Evolutionary conservation across 495 filamentous ascomycete species (phyloP), one percentile per base, ranked within the genome.

Genomic region (Trichoderma virens): DNA sequence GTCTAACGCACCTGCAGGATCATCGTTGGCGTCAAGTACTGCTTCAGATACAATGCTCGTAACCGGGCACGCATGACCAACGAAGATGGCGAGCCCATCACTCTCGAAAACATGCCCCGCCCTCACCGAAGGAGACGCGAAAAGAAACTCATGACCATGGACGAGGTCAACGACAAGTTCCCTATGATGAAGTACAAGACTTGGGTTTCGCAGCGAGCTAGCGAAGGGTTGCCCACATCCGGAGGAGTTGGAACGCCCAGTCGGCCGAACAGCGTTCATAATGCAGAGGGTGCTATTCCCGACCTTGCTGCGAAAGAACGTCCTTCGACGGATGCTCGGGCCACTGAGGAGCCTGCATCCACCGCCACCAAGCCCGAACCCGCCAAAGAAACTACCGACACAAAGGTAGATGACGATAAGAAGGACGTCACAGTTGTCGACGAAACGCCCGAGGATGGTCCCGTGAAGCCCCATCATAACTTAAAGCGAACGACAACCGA

Each of bases 1-100:
- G 59, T 61, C 75, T 80, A 74, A 79, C 67, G 7, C 59, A n/a
- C 3, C 4, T 20, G 14, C 70, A 98, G 94, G 94, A 98, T 98
- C 73, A 98, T 98, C 70, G 94, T 98, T 68, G 94, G 94, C 43
- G 94, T 98, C 61, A 98, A 98, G 76, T 98, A 98, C 76, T 98
- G 94, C 76, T 98, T 98, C 74, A 84, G 94, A 62, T 98, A 98
- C 74, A 98, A 98, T 74, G 92, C 95, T 67, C 86, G 94, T 31
- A 95, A 95, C 74, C 89, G 94, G 34, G 85, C 86, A 59, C 76
- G 89, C 65, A 86, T 89, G 62, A 82, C 87, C 66, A 87, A 87
- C 66, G 93, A 96, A 69, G 89, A 93, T 68, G 91, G 88, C 66
- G 95, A 97, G 47, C 89, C 90, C 1, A 96, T 94, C 67, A 90